These are phyloP conservation scores for Neurospora intermedia DNA, from an alignment of 495 filamentous ascomycete genomes.

Conservation along the genomic window DNA sequence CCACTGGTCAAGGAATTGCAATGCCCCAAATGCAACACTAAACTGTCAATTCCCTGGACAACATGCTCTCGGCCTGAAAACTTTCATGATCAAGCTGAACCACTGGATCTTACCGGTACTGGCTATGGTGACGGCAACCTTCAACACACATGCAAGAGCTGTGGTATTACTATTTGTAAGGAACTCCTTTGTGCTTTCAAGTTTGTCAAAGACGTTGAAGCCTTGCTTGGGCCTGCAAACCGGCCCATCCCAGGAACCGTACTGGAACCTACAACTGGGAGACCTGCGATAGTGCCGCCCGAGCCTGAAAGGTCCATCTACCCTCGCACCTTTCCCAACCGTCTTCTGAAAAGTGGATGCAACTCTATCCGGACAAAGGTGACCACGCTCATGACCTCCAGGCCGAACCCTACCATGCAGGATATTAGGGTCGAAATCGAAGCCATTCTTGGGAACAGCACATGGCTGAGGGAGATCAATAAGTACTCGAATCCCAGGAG, in stretches of 20 bases:
- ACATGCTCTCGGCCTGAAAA: conserved; percentile 32
- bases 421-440: conserved; percentile 35
- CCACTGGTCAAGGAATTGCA: conserved; percentile 33
- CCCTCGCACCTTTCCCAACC: conserved; percentile 49
- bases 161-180: conserved; percentile 40
- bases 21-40: conserved; percentile 46
- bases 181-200: conserved; percentile 45
- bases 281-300: conserved; percentile 11
- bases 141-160: conserved; percentile 29
- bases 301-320: conserved; percentile 3
- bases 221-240: conserved; percentile 25
- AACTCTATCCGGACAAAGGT: conserved; percentile 24
- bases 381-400: conserved; percentile 19
- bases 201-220: conserved; percentile 43
- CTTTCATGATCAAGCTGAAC: background rate
- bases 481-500: background rate
- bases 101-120: conserved; percentile 22
- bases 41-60: conserved; percentile 49
- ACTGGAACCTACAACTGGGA: conserved; percentile 29
- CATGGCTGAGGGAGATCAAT: conserved; percentile 21
- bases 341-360: conserved; percentile 35
- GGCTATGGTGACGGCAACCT: conserved; percentile 63
- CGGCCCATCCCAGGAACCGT: conserved; percentile 59
- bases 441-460: conserved; percentile 18
- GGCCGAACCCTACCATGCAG: conserved; percentile 29